phyloP scores from a whole-genome alignment of 306 rosid genomes.

The Benincasa hispida region DNA sequence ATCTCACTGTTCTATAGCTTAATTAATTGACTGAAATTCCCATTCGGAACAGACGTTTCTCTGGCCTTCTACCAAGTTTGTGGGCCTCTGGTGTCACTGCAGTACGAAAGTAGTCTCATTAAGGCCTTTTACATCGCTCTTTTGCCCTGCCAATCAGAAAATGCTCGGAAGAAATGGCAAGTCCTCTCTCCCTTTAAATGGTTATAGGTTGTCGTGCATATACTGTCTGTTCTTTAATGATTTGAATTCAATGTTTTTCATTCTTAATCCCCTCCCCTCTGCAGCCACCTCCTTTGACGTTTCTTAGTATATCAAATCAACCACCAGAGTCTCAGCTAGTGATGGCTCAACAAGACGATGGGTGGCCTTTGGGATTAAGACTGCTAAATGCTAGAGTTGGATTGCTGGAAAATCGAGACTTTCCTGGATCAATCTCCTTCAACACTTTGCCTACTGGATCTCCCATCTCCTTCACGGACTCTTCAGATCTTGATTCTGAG shows the following conservation, averaged over 20 bases:
- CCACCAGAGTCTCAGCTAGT: background rate
- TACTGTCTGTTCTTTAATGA: background rate
- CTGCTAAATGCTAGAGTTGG: constrained; percentile 53
- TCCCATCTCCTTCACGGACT: constrained; percentile 23
- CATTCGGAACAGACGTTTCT: background rate
- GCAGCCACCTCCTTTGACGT: background rate
- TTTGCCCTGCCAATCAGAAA: background rate
- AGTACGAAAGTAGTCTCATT: background rate
- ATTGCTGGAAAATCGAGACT: constrained; percentile 22
- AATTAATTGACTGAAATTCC: background rate
- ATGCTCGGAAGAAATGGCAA: background rate
- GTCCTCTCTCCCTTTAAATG: background rate
- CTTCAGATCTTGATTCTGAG: constrained; percentile 59
- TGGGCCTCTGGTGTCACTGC: constrained; percentile 2
- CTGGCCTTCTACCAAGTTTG: background rate
- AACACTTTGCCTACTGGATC: constrained; percentile 50
- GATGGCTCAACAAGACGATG: constrained; percentile 37
- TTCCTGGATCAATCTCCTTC: constrained; percentile 48
- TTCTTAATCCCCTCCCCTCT: background rate
- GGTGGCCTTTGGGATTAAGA: constrained; percentile 84
- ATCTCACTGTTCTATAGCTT: background rate
- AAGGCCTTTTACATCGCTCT: background rate
- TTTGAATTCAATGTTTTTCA: background rate
- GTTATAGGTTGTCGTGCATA: background rate
- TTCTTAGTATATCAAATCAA: background rate